Base-by-base conservation (phyloP, 192 early-diverging fungal genomes). In the Cetraspora pellucida region DNA sequence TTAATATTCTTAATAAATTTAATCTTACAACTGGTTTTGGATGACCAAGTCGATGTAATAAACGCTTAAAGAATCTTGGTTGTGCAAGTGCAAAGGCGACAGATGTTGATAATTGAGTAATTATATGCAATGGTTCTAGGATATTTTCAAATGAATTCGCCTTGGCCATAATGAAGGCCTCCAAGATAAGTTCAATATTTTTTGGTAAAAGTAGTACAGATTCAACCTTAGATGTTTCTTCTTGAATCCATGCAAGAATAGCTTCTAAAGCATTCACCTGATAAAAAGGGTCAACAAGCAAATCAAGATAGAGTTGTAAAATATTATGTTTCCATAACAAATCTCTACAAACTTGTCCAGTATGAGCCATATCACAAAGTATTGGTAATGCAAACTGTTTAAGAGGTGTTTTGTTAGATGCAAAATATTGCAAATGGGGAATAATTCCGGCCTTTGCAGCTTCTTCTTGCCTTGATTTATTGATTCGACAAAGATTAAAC, bases 311-410 rank as follows among this genome's bases (percentile, higher is more conserved):
- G 2, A 81, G 74, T 4, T 77, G 77, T 17, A 90, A 49, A 30
- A 71, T 83, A 52, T 85, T 79, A 70, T 82, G 75, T 65, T 70
- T 61, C 87, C 88, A 86, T 21, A 90, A 75, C 30, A 83, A 70
- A 27, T 84, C 77, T 23, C 86, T 74, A 64, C 86, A 87, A 23
- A 57, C 77, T 13, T 78, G 64, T 19, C 86, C 87, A 10, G 82
- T 86, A 67, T 91, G 88, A 0, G 86, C 86, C 78, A 91, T 74
- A 52, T 91, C 90, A 55, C 86, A 88, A 23, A 91, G 70, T 28
- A 91, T 83, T 14, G 90, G 89, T 0, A 90, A 68, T 11, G 90
- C 89, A 71, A 91, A 89, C 66, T 90, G 85, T 63, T 86, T 90
- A 21, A 91, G 77, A 2, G 89, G 86, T 10, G 80, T 80, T 10